Evolutionary conservation across 495 filamentous ascomycete species (phyloP).

Genomic region (Xeromyces bisporus): DNA sequence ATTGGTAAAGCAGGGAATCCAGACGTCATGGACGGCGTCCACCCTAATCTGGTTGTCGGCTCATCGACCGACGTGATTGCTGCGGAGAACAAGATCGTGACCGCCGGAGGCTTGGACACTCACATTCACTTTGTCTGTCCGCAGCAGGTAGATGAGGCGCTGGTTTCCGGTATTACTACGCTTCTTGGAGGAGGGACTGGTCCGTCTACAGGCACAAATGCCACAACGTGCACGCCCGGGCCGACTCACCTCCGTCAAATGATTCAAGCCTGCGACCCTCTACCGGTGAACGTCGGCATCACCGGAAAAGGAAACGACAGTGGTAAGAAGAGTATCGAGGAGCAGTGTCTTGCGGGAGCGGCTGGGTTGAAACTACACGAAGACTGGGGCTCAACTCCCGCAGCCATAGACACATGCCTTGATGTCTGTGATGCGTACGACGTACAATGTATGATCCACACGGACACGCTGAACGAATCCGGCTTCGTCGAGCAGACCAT

Average conservation of each 20-base stretch:
- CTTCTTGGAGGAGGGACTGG: slow-evolving; percentile 88
- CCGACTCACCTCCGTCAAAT: slow-evolving; percentile 74
- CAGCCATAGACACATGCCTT: slow-evolving; percentile 84
- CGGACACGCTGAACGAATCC: slow-evolving; percentile 93
- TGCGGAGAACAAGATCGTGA: slow-evolving; percentile 83
- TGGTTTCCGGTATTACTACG: slow-evolving; percentile 80
- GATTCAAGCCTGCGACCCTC: slow-evolving; percentile 71
- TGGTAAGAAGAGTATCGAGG: slow-evolving; percentile 48
- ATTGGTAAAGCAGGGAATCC: slow-evolving; percentile 96
- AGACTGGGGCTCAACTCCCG: slow-evolving; percentile 90
- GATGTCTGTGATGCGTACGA: slow-evolving; percentile 78
- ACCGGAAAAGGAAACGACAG: slow-evolving; percentile 95
- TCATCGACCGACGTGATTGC: slow-evolving; percentile 92
- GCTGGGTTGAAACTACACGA: slow-evolving; percentile 93
- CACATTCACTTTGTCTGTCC: slow-evolving; percentile 97
- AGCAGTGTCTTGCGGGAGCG: slow-evolving; percentile 71
- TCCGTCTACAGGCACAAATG: slow-evolving; percentile 88
- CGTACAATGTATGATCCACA: slow-evolving; percentile 92
- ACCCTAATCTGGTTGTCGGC: slow-evolving; percentile 64
- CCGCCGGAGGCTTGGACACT: slow-evolving; percentile 79
- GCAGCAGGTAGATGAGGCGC: slow-evolving; percentile 75
- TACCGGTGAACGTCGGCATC: slow-evolving; percentile 88
- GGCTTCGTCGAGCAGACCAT: slow-evolving; percentile 94
- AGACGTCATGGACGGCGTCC: slow-evolving; percentile 86
- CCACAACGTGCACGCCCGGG: slow-evolving; percentile 89